Evolutionary conservation across 176 grass and related monocot genomes (phyloP).

Genomic region (Areca catechu): DNA sequence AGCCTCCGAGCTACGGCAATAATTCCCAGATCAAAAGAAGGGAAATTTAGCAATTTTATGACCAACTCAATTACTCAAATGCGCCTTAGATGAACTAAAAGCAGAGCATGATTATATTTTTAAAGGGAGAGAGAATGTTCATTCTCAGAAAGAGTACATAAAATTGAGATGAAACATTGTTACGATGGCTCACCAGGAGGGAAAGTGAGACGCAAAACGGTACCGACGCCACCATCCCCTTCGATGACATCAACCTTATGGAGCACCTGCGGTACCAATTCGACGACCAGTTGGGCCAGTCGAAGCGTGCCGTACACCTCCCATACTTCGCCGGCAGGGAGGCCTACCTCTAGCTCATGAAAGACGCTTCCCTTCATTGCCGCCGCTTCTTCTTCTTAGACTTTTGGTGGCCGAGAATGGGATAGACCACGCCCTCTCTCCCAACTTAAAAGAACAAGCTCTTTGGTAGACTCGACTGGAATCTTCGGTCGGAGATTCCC

Average conservation of each 20-base stretch:
- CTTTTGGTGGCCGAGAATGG: too few species aligned
- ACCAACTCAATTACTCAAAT: too few species aligned
- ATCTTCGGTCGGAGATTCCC: too few species aligned
- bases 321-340: conserved; percentile 18
- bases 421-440: too few species aligned
- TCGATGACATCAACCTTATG: conserved; percentile 20
- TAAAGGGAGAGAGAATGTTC: not conserved
- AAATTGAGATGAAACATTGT: not conserved
- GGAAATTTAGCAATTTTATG: too few species aligned
- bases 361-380: conserved; percentile 20
- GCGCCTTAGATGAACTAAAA: too few species aligned
- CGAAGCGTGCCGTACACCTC: conserved; percentile 6
- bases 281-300: not conserved
- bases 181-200: conserved; percentile 4
- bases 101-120: too few species aligned
- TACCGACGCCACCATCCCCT: conserved; percentile 32
- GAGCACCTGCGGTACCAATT: conserved; percentile 15
- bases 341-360: conserved; percentile 10
- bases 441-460: too few species aligned
- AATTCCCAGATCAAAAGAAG: too few species aligned
- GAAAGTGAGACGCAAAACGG: conserved; percentile 13
- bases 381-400: not conserved
- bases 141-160: not conserved
- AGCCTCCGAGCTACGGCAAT: too few species aligned
- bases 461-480: too few species aligned